phyloP scores from a whole-genome alignment of 2,329 filamentous ascomycete species.

The Epichloe hybrida region DNA sequence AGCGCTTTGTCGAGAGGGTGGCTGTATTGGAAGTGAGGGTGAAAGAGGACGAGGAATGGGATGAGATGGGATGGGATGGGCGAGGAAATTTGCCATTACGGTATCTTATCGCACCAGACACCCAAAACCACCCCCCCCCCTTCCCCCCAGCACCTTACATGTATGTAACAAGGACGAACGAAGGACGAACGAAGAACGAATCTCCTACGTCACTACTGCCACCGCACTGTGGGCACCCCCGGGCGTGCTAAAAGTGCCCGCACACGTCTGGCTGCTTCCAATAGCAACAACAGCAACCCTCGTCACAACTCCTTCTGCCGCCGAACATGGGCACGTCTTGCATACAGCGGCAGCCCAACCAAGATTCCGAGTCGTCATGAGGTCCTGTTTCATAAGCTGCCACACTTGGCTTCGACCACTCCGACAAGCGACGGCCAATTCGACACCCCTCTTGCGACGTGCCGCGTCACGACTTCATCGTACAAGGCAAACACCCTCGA shows the following conservation, averaged over 20 bases:
- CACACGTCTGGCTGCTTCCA: neutral
- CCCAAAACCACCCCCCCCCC: too few species aligned
- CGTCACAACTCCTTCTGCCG: neutral
- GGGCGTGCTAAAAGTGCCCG: too few species aligned
- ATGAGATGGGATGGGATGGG: neutral
- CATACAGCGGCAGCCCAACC: neutral
- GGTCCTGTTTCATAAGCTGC: conserved; percentile 27
- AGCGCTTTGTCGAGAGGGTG: neutral
- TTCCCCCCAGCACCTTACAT: too few species aligned
- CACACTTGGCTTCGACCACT: conserved; percentile 29
- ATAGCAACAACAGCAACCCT: too few species aligned
- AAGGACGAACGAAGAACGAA: too few species aligned
- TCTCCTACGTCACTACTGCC: conserved; percentile 10
- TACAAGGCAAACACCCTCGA: conserved; percentile 15
- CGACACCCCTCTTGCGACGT: conserved; percentile 10
- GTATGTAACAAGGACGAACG: too few species aligned
- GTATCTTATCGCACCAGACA: conserved; percentile 2
- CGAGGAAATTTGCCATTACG: neutral
- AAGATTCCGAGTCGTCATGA: conserved; percentile 28
- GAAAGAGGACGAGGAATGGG: neutral
- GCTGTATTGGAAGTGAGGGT: neutral
- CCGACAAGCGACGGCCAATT: conserved; percentile 15
- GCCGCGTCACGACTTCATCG: conserved; percentile 14
- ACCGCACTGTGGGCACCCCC: neutral
- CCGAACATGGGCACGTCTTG: conserved; percentile 10